These are phyloP conservation scores for Saccharomyces kudriavzevii DNA, from an alignment of 805 yeast genomes.

Conservation along the genomic window DNA sequence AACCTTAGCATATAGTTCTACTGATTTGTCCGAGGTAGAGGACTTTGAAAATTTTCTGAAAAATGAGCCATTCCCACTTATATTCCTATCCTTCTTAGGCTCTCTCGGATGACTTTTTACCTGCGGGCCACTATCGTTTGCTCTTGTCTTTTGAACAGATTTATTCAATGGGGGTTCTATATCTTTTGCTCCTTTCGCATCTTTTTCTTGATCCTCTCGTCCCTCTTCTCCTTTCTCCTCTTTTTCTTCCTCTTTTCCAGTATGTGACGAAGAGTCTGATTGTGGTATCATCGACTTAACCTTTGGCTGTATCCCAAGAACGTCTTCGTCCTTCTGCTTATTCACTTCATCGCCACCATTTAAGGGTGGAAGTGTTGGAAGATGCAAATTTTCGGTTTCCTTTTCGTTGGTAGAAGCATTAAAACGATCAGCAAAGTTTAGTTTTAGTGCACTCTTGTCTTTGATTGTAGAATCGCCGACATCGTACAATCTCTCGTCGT, in stretches of 20 bases:
- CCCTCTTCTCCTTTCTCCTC: conserved; percentile 29
- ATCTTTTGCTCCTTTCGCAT: background rate
- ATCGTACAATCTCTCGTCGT: conserved; percentile 23
- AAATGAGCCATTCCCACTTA: conserved; percentile 23
- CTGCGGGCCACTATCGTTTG: background rate
- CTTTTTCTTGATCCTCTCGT: conserved; percentile 4
- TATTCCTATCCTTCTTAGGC: conserved; percentile 5
- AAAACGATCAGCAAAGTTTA: conserved; percentile 36
- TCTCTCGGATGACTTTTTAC: background rate
- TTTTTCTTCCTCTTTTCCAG: conserved; percentile 1
- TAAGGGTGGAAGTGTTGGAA: conserved; percentile 29
- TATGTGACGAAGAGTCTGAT: conserved; percentile 3
- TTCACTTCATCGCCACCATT: conserved; percentile 8
- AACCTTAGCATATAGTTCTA: conserved; percentile 25
- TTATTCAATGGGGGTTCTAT: conserved; percentile 10
- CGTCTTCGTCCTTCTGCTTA: conserved; percentile 3
- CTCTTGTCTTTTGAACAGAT: conserved; percentile 7
- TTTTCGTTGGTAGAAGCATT: conserved; percentile 8
- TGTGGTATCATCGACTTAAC: conserved; percentile 19
- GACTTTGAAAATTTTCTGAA: conserved; percentile 31
- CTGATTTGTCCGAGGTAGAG: conserved; percentile 7
- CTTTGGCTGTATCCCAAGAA: conserved; percentile 1
- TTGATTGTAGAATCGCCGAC: conserved; percentile 9
- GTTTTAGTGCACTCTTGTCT: conserved; percentile 22
- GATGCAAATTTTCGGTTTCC: conserved; percentile 7